Evolutionary conservation across 2,329 filamentous ascomycete genomes (phyloP).

Genomic region (Fusarium nematophilum): DNA sequence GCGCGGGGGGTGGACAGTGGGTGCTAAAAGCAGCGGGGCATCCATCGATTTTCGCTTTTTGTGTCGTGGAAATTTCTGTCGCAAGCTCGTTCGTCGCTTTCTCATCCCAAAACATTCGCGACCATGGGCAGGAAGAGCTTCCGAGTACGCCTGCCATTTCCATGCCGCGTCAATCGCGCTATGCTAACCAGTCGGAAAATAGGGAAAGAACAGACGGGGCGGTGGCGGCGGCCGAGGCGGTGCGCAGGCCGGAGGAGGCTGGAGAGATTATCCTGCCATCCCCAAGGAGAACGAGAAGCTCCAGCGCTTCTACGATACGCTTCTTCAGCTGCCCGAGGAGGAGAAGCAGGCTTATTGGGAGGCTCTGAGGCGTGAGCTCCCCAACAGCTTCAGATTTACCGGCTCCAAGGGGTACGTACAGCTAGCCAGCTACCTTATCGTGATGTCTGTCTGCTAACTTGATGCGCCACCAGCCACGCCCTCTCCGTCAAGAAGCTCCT

Average conservation of each 20-base stretch:
- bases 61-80: constrained; percentile 42
- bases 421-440: background rate
- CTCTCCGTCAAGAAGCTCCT: constrained; percentile 90
- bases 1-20: constrained; percentile 9
- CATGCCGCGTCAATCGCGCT: constrained; percentile 19
- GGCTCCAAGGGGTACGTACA: constrained; percentile 83
- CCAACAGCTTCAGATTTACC: constrained; percentile 97
- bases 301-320: constrained; percentile 85
- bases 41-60: constrained; percentile 18
- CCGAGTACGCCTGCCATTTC: constrained; percentile 43
- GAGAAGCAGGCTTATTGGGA: constrained; percentile 88
- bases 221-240: constrained; percentile 51
- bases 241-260: constrained; percentile 39
- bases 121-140: constrained; percentile 54
- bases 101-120: constrained; percentile 40
- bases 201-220: constrained; percentile 53
- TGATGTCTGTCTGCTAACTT: constrained; percentile 28
- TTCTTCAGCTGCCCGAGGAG: constrained; percentile 79
- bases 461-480: constrained; percentile 73
- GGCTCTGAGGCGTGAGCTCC: constrained; percentile 83
- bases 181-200: constrained; percentile 29
- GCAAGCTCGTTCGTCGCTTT: constrained; percentile 31
- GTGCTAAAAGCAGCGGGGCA: constrained; percentile 40
- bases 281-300: constrained; percentile 85
- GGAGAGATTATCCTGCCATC: constrained; percentile 58